phyloP scores from a whole-genome alignment of 345 rosid genomes.

The Eucalyptus albens region DNA sequence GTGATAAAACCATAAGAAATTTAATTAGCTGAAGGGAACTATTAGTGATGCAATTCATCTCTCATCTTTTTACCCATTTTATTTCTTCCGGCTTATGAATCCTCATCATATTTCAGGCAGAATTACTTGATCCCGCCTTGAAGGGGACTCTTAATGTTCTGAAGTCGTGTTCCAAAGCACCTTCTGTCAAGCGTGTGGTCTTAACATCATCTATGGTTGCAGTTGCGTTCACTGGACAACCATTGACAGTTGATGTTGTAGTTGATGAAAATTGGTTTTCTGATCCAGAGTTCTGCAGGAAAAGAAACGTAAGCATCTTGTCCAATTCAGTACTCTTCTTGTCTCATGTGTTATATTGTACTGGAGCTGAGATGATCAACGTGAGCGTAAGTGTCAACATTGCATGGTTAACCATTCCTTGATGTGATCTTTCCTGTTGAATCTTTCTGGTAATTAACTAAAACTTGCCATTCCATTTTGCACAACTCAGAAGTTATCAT shows the following conservation, averaged over 20 bases:
- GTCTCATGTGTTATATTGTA: not conserved
- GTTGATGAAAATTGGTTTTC: slow-evolving; percentile 83
- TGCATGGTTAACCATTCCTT: not conserved
- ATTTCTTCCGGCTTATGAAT: not conserved
- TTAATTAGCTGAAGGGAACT: not conserved
- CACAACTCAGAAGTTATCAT: not conserved
- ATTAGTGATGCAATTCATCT: not conserved
- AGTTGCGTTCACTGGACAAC: slow-evolving; percentile 37
- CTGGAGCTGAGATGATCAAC: not conserved
- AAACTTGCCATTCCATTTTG: not conserved
- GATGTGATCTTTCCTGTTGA: not conserved
- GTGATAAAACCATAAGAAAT: not conserved
- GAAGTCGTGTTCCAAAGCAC: slow-evolving; percentile 45
- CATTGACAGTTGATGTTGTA: slow-evolving; percentile 61
- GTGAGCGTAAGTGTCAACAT: not conserved
- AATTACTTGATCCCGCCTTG: slow-evolving; percentile 78
- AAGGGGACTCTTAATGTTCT: slow-evolving; percentile 86
- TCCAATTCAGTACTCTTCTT: not conserved
- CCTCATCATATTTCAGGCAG: slow-evolving; percentile 28
- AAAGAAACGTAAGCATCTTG: slow-evolving; percentile 25
- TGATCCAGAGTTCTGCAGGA: slow-evolving; percentile 30
- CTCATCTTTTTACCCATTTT: not conserved
- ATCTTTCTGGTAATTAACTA: not conserved
- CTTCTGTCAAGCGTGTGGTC: slow-evolving; percentile 65
- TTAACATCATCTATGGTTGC: slow-evolving; percentile 77